Evolutionary conservation across 169 alveolate genomes (phyloP), one percentile per base, ranked within the genome.

Genomic region (Plasmodium gaboni): DNA sequence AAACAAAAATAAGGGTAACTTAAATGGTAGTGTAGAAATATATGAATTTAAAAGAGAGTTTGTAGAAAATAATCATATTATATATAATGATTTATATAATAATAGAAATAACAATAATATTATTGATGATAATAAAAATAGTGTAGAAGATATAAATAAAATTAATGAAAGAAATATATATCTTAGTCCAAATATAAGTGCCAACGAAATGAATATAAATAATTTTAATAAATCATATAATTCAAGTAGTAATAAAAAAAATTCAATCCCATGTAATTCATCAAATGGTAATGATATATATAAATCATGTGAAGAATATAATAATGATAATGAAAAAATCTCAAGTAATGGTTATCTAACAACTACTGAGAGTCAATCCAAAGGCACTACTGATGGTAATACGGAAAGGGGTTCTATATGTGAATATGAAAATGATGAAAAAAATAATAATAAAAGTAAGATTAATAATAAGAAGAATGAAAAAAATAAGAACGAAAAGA

Each of bases 201-300:
- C 15, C 12, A 13, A 67, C 44, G 38, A 74, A 74, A 53, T 2
- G 28, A 38, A 53, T 65, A 74, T 6, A 60, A 74, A 73, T 73
- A 32, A 55, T 19, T 15, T 38, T 15, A 68, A 32, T 60, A 74
- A 74, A 50, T 26, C 42, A 38, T 60, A 51, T 42, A 15, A 13
- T 2, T n/a, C 12, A 51, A 19, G 13, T 61, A 19, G 74, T 13
- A 32, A 28, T 12, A 76, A 76, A 50, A 76, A 64, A 57, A 76
- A 76, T 68, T 64, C 89, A 1, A 13, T 64, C 24, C 65, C 28
- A 3, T 76, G n/a, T 46, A 42, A 76, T 76, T 76, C 89, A 17
- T 76, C 89, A 24, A 76, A 76, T 24, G 89, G 89, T 32, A 76
- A 76, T 59, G 89, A 76, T 44, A 48, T 76, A n/a, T 76, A 76